These are phyloP conservation scores for Apiotrichum domesticum DNA, from an alignment of 1,284 basidiomycete species.

Conservation along the genomic window DNA sequence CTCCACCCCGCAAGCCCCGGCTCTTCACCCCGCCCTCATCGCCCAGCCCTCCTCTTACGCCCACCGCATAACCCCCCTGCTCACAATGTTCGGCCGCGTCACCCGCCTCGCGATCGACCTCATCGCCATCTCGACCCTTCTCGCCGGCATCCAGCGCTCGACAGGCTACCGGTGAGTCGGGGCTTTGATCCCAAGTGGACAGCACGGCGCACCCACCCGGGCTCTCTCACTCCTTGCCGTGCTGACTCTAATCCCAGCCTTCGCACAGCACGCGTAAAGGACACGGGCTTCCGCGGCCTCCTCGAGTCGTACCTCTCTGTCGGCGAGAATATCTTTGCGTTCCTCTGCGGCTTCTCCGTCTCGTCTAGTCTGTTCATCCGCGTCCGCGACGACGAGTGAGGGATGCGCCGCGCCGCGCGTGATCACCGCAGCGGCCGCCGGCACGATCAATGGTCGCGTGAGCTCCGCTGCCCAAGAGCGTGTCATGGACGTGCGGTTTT, in stretches of 20 bases:
- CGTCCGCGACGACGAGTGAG: conserved; percentile 9
- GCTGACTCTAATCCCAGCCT: conserved; percentile 50
- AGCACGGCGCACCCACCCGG: background rate
- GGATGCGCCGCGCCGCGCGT: background rate
- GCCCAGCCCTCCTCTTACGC: too few relatives aligned
- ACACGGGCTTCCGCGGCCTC: conserved; percentile 65
- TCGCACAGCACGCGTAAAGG: conserved; percentile 62
- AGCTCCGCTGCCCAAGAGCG: too few relatives aligned
- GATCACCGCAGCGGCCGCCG: too few relatives aligned
- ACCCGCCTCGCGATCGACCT: conserved; percentile 81
- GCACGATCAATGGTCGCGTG: too few relatives aligned
- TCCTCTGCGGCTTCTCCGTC: conserved; percentile 67
- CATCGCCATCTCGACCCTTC: conserved; percentile 78
- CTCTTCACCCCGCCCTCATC: too few relatives aligned
- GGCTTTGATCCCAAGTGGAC: background rate
- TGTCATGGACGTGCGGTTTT: too few relatives aligned
- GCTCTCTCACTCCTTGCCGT: background rate
- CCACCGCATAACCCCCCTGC: background rate
- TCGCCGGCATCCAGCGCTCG: conserved; percentile 84
- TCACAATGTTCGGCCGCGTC: conserved; percentile 66
- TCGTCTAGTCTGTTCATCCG: conserved; percentile 64
- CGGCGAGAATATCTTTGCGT: conserved; percentile 86
- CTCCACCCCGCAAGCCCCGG: too few relatives aligned
- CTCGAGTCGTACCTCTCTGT: conserved; percentile 77
- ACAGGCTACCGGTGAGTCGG: conserved; percentile 76